Base-by-base conservation (phyloP, 2,329 filamentous ascomycete species). In the Penicillium sp. region DNA sequence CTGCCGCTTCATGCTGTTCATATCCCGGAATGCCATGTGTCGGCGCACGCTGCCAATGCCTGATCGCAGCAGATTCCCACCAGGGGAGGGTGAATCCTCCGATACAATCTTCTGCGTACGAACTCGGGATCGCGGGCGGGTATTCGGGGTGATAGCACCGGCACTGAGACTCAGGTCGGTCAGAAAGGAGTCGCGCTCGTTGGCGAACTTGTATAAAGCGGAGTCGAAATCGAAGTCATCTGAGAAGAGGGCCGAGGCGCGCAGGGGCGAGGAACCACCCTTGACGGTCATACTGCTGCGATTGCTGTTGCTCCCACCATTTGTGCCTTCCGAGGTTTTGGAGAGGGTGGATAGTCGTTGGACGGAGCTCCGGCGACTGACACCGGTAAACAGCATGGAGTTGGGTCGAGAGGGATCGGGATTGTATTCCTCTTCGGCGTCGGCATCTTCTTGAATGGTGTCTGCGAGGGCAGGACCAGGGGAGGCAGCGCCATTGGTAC, bases 1-100 rank as follows among this genome's bases (percentile, higher is more conserved):
- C 67, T 94, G 90, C 72, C 92, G 87, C 78, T 93, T 93, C 79
- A 90, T 83, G 76, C 92, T 97, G 75, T 89, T 96, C 89, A 97
- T 95, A 67, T 97, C 94, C 64, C 88, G 84, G 73, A 93, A 91
- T 65, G 93, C 96, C 75, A 99, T 89, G 67, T 94, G 90, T 72
- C 94, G 86, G 59, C 93, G 85, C 65, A 99, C 89, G 75, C 92
- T 97, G 42, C 93, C 93, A 58, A 86, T 90, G 71, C 86, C 81
- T 13, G 80, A 81, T 66, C 81, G 81, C 45, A 84, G 69, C 27
- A 81, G 58, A 53, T 57, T 57, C 48, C 61, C 77, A 59, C 76
- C 55, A 43, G 64, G 73, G 32, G 69, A 66, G 14, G 72, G 71
- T 34, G 77, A 78, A 59, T 96, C 92, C 40, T 92, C 89, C 29